These are phyloP conservation scores for Aspergillus fructus DNA, from an alignment of 2,329 filamentous ascomycete genomes.

Conservation along the genomic window DNA sequence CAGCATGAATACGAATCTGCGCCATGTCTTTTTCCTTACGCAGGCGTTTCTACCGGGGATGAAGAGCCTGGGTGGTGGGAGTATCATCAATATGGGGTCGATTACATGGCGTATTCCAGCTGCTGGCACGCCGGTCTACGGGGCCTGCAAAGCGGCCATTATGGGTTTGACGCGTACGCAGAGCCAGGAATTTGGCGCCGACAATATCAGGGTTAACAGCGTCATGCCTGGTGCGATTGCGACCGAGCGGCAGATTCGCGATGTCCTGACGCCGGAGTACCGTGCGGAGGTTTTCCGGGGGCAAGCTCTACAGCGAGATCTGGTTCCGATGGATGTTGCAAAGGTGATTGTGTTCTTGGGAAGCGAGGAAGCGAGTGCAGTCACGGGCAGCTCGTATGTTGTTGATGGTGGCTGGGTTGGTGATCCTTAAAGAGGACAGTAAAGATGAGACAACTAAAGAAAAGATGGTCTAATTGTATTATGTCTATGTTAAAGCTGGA, in stretches of 20 bases:
- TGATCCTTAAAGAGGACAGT: not conserved
- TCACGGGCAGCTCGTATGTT: slow-evolving; percentile 47
- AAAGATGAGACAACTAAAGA: no score
- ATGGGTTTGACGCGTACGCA: slow-evolving; percentile 42
- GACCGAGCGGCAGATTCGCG: slow-evolving; percentile 46
- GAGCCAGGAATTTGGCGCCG: slow-evolving; percentile 37
- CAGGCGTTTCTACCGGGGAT: slow-evolving; percentile 41
- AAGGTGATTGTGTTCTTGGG: slow-evolving; percentile 48
- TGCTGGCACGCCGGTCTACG: slow-evolving; percentile 34
- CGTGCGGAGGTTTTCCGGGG: slow-evolving; percentile 33
- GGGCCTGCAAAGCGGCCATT: slow-evolving; percentile 41
- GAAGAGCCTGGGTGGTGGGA: slow-evolving; percentile 28
- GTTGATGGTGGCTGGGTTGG: slow-evolving; percentile 31
- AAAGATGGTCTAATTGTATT: no score
- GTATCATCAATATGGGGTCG: slow-evolving; percentile 45
- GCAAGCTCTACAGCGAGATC: slow-evolving; percentile 46
- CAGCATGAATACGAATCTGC: slow-evolving; percentile 47
- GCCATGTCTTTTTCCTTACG: slow-evolving; percentile 47
- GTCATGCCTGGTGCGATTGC: slow-evolving; percentile 52
- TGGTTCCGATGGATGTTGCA: slow-evolving; percentile 45
- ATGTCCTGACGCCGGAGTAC: slow-evolving; percentile 46
- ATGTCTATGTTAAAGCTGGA: no score
- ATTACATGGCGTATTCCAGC: slow-evolving; percentile 42
- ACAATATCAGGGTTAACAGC: slow-evolving; percentile 48
- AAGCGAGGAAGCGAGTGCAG: slow-evolving; percentile 48